A percentile compares a stretch with the other conserved stretches of the same genome.
Evolutionary conservation across 176 grass and related monocot species (phyloP).

Genomic region (Raddia distichophylla): DNA sequence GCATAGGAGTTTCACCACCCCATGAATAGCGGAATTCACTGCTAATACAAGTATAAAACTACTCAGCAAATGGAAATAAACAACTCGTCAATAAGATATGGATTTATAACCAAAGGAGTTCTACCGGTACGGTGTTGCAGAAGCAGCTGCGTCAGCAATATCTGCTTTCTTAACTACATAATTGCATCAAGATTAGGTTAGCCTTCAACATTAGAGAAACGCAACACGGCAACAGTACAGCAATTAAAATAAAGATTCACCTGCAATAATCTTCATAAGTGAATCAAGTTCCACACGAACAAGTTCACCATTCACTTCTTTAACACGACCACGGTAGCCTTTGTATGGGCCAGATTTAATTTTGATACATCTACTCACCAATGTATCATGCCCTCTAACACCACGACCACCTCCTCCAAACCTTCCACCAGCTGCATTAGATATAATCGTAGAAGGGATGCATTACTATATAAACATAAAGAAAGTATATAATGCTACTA

Average conservation of each 20-base stretch:
- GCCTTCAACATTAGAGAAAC: background rate
- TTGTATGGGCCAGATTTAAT: conserved; percentile 77
- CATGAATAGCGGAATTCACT: conserved; percentile 66
- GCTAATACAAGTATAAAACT: conserved; percentile 36
- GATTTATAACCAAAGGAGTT: conserved; percentile 7
- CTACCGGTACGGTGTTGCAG: conserved; percentile 69
- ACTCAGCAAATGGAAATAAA: conserved; percentile 37
- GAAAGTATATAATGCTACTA: background rate
- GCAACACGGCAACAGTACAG: background rate
- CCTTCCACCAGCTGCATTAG: conserved; percentile 49
- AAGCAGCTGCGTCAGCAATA: conserved; percentile 55
- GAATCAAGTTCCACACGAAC: conserved; percentile 84
- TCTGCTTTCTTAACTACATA: conserved; percentile 68
- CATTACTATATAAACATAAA: conserved; percentile 20
- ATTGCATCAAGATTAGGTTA: conserved; percentile 34
- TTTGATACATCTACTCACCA: conserved; percentile 70
- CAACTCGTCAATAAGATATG: conserved; percentile 15
- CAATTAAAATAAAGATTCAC: conserved; percentile 38
- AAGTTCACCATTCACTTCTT: conserved; percentile 63
- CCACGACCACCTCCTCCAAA: conserved; percentile 55
- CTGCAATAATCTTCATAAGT: conserved; percentile 74
- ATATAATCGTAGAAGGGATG: background rate
- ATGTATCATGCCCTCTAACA: conserved; percentile 64
- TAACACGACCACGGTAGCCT: conserved; percentile 79
- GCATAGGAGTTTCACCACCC: conserved; percentile 68